A percentile compares a stretch with the other conserved stretches of the same genome.
Conservation (phyloP, 139 green algal genomes). For the Chlorokybus atmophyticus region DNA sequence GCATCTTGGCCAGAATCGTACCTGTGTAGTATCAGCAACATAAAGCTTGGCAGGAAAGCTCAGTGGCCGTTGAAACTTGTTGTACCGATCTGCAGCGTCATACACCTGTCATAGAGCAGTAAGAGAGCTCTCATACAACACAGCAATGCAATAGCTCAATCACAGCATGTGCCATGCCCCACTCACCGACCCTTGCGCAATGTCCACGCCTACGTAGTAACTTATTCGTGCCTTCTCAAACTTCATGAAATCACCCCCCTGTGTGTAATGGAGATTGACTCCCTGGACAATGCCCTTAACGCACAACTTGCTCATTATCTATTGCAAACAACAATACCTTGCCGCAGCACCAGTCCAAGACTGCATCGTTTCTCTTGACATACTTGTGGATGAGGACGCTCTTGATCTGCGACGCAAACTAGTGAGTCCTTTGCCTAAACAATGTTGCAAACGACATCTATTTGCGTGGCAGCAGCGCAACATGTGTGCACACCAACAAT, state of each 20-base stretch:
- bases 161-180: not conserved
- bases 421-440: too few relatives aligned
- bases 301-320: too few relatives aligned
- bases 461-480: too few relatives aligned
- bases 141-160: too few relatives aligned
- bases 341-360: slow-evolving; percentile 32
- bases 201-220: slow-evolving; percentile 23
- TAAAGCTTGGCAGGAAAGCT: slow-evolving; percentile 16
- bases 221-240: slow-evolving; percentile 13
- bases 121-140: too few relatives aligned
- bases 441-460: too few relatives aligned
- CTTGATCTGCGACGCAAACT: slow-evolving; percentile 20
- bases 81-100: slow-evolving; percentile 14
- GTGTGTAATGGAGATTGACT: too few relatives aligned
- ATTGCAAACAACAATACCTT: slow-evolving; percentile 27
- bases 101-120: slow-evolving; percentile 8
- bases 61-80: slow-evolving; percentile 10
- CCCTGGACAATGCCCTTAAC: too few relatives aligned
- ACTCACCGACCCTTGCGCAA: slow-evolving; percentile 18
- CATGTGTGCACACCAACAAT: too few relatives aligned
- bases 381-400: slow-evolving; percentile 19
- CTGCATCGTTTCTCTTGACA: slow-evolving; percentile 7
- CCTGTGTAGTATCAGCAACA: too few relatives aligned
- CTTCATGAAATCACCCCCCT: slow-evolving; percentile 26
- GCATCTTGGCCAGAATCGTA: too few relatives aligned